Evolutionary conservation across 352 stramenopile species (phyloP), one percentile per base, ranked within the genome.

Genomic region (Phytophthora ramorum): DNA sequence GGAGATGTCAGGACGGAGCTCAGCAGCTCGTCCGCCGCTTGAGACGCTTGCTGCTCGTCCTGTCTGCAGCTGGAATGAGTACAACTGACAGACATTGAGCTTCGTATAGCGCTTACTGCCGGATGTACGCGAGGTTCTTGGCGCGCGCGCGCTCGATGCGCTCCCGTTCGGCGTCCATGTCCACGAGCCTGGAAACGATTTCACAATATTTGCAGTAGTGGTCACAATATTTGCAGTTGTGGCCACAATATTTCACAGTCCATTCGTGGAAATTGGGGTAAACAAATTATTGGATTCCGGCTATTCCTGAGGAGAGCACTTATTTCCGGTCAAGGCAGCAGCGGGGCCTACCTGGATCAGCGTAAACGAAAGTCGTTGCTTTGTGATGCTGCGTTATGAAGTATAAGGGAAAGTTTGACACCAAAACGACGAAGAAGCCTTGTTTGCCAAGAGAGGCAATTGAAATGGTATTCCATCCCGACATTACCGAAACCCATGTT

Each of bases 61-160:
- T 82, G 71, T 52, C 83, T 92, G 58, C 28, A 52, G 16, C 4
- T 6, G 20, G 40, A 43, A 20, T 30, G 16, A 58, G 20, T 7
- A 37, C 8, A 38, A 41, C 61, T 2, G 53, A 26, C 5, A 54
- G 9, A 41, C 17, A 10, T 19, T 35, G 28, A 48, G 5, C 17
- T 41, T 7, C 41, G 10, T 10, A 24, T 12, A 3, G 5, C 4
- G 17, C 68, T 8, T 58, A 85, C 77, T 71, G 52, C n/a, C 75
- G 78, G 30, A 95, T 87, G 58, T 93, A 95, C 69, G 76, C 85
- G 50, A 93, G 73, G 64, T 95, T 95, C 70, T 83, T 85, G 46
- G 71, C 71, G 7, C 79, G 75, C 40, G 87, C 87, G 14, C 69
- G 73, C 62, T 87, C 83, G 41, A 95, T 77, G 41, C 87, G 87